These are phyloP conservation scores for Nannochloris sp. DNA, from an alignment of 139 green algal genomes.

Conservation along the genomic window DNA sequence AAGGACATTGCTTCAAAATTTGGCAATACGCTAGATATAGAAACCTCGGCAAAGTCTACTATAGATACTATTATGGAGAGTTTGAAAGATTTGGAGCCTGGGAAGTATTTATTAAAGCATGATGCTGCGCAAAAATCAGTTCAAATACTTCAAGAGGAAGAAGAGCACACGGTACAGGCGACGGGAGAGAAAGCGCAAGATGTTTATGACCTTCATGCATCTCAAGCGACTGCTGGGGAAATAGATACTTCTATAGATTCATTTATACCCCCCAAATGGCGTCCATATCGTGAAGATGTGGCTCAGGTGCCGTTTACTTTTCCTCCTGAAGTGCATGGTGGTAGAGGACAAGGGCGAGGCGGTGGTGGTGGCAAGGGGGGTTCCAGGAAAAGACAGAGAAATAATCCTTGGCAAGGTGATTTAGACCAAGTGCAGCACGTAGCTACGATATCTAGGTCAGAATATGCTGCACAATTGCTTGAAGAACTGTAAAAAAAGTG, in stretches of 20 bases:
- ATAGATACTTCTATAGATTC: neutral
- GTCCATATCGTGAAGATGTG: neutral
- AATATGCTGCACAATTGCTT: slow-evolving; percentile 10
- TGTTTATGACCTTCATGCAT: slow-evolving; percentile 26
- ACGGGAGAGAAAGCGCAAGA: too few species aligned
- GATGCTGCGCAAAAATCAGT: too few species aligned
- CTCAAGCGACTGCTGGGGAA: slow-evolving; percentile 6
- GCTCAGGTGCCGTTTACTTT: slow-evolving; percentile 30
- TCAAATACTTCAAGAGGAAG: too few species aligned
- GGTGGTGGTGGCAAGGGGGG: slow-evolving; percentile 5
- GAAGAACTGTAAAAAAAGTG: slow-evolving; percentile 24
- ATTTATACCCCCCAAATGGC: slow-evolving; percentile 30
- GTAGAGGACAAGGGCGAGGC: neutral
- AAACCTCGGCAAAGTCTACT: too few species aligned
- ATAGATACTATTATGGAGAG: too few species aligned
- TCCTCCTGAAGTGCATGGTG: slow-evolving; percentile 6
- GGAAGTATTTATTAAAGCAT: too few species aligned
- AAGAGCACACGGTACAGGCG: too few species aligned
- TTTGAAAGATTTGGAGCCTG: too few species aligned
- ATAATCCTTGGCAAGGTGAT: slow-evolving; percentile 4
- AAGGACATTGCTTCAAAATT: too few species aligned
- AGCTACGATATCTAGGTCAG: slow-evolving; percentile 12
- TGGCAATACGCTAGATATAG: too few species aligned
- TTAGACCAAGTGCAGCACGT: slow-evolving; percentile 19
- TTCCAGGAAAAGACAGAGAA: slow-evolving; percentile 4